phyloP scores from a whole-genome alignment of 345 rosid genomes.

The Citrus medica region DNA sequence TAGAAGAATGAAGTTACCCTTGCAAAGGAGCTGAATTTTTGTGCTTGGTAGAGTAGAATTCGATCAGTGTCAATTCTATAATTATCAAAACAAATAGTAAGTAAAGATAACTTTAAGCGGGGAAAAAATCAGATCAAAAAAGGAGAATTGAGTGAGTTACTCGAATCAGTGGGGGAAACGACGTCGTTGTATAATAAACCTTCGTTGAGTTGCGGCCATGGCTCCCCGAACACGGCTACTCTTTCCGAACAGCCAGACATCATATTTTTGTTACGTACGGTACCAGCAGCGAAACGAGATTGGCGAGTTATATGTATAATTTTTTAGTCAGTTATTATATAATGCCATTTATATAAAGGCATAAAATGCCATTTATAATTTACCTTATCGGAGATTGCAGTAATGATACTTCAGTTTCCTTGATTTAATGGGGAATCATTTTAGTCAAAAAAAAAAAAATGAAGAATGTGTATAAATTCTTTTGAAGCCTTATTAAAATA shows the following conservation, averaged over 20 bases:
- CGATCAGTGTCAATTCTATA: constrained; percentile 45
- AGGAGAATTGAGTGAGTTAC: constrained; percentile 20
- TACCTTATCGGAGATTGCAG: too few relatives aligned
- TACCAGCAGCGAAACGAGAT: neutral
- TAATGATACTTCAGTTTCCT: too few relatives aligned
- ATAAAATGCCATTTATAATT: too few relatives aligned
- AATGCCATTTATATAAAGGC: too few relatives aligned
- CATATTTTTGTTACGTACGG: neutral
- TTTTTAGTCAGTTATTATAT: too few relatives aligned
- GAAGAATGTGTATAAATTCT: too few relatives aligned
- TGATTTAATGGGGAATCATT: too few relatives aligned
- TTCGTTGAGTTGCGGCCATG: constrained; percentile 80
- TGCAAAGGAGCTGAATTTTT: constrained; percentile 73
- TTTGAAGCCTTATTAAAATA: too few relatives aligned
- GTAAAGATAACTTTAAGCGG: neutral
- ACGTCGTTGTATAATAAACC: constrained; percentile 66
- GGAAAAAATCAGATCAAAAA: neutral
- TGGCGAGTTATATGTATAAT: neutral
- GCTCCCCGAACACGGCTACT: constrained; percentile 41
- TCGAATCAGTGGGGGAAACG: constrained; percentile 51
- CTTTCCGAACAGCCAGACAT: constrained; percentile 4
- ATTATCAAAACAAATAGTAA: neutral
- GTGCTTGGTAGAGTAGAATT: constrained; percentile 65
- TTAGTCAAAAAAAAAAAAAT: too few relatives aligned
- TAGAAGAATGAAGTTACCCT: constrained; percentile 44